Conservation (phyloP, 768 basidiomycete genomes). For the Psilocybe tampanensis region DNA sequence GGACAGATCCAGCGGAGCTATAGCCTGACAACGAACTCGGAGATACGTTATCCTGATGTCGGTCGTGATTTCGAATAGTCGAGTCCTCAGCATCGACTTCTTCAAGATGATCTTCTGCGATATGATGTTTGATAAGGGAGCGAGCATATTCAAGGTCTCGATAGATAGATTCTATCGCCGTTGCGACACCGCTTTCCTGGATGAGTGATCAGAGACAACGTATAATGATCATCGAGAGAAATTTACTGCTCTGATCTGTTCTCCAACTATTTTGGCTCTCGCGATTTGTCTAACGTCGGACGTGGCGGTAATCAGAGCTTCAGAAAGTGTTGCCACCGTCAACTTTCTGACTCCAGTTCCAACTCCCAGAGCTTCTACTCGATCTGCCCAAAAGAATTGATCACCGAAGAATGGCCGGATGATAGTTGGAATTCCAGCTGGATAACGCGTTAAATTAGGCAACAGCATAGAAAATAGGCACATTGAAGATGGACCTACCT, state of each 20-base stretch:
- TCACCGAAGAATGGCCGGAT: constrained; percentile 98
- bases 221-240: background rate
- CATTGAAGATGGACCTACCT: constrained; percentile 48
- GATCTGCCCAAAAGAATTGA: constrained; percentile 97
- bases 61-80: constrained; percentile 37
- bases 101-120: constrained; percentile 35
- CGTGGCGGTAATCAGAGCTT: constrained; percentile 81
- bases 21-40: constrained; percentile 48
- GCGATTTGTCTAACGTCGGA: constrained; percentile 88
- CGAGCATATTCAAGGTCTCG: constrained; percentile 95
- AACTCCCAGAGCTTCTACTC: constrained; percentile 94
- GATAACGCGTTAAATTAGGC: constrained; percentile 3
- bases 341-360: constrained; percentile 88
- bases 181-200: constrained; percentile 93
- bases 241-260: constrained; percentile 78
- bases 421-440: constrained; percentile 94
- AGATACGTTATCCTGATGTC: constrained; percentile 30
- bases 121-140: constrained; percentile 72
- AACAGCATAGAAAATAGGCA: constrained; percentile 1
- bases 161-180: constrained; percentile 94
- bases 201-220: constrained; percentile 4
- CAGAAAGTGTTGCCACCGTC: constrained; percentile 74
- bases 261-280: constrained; percentile 81
- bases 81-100: constrained; percentile 38
- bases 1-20: constrained; percentile 58